Conservation (phyloP, 495 filamentous ascomycete species). For the Xylaria cubensis region DNA sequence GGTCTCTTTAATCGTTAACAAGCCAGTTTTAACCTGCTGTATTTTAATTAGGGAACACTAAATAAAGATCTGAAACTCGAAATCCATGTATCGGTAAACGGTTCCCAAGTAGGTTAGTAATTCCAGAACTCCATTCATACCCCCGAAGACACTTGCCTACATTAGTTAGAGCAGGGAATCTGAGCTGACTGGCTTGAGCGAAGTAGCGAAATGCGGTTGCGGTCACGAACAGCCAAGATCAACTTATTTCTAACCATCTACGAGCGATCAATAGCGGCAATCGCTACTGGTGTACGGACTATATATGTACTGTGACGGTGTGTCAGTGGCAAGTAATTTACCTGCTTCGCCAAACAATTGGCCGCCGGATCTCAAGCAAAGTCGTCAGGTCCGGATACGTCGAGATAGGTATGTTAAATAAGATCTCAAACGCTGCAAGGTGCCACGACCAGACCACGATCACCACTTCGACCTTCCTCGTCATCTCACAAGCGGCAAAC, state of each 20-base stretch:
- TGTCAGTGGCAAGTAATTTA: background rate
- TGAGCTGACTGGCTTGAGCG: background rate
- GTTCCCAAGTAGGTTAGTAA: constrained; percentile 10
- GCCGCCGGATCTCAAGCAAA: background rate
- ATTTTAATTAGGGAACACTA: constrained; percentile 5
- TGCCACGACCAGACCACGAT: background rate
- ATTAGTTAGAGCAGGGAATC: background rate
- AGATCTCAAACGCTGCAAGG: background rate
- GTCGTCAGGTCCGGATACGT: background rate
- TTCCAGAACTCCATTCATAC: background rate
- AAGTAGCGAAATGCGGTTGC: background rate
- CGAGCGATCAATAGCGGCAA: background rate
- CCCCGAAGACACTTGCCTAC: background rate
- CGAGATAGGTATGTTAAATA: background rate
- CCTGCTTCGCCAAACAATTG: background rate
- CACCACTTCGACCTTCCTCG: background rate
- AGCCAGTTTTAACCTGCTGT: background rate
- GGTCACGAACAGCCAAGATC: constrained; percentile 5
- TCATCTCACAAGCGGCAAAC: background rate
- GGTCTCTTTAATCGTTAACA: background rate
- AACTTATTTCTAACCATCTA: background rate
- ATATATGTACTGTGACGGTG: background rate
- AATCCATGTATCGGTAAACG: background rate
- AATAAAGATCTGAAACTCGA: constrained; percentile 20
- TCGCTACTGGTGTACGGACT: background rate